Base-by-base conservation (phyloP, 331 rosid genomes). In the Stylosanthes scabra region DNA sequence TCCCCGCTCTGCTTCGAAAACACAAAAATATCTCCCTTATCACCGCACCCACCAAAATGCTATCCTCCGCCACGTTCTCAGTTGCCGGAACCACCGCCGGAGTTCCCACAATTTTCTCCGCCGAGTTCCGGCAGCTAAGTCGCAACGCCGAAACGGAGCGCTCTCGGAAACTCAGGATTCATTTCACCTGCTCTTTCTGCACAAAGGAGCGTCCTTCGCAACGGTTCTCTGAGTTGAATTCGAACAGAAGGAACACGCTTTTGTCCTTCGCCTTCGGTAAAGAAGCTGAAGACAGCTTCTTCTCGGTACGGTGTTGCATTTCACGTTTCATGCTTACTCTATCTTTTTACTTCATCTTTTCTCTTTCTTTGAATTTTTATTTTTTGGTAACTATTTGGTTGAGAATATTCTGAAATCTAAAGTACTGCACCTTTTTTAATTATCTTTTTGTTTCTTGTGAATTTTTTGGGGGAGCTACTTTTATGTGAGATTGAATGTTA, bases 271-370 rank as follows among this genome's bases (percentile, higher is more conserved):
- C 99, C 67, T 61, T 73, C 27, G 88, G 91, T 14, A 89, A 85
- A 82, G 93, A 86, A 50, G 88, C 96, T 27, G 90, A 84, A 46
- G 93, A 88, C 51, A 79, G 84, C 68, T 85, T 74, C 71, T 20
- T 83, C 70, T 87, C 89, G 94, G 96, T 91, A 83, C 7, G 29
- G 1, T 63, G 52, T 75, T 52, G 28, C 13, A 8, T 39, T 16
- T 8, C 62, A 59, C n/a, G 64, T 61, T 66, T 29, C 8, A 41
- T 40, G 50, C 63, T 66, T 75, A 44, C 27, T n/a, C 55, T 34
- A 20, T 49, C 12, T 49, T 49, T 3, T 14, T 13, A 11, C n/a
- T 49, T 1, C 5, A 2, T 49, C 5, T 13, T 49, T 13, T 49
- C 16, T 49, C 12, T 11, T 12, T 50, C 6, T 50, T 50, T 50